Evolutionary conservation across 306 rosid species (phyloP), one percentile per base, ranked within the genome.

Genomic region (Fagus crenata): DNA sequence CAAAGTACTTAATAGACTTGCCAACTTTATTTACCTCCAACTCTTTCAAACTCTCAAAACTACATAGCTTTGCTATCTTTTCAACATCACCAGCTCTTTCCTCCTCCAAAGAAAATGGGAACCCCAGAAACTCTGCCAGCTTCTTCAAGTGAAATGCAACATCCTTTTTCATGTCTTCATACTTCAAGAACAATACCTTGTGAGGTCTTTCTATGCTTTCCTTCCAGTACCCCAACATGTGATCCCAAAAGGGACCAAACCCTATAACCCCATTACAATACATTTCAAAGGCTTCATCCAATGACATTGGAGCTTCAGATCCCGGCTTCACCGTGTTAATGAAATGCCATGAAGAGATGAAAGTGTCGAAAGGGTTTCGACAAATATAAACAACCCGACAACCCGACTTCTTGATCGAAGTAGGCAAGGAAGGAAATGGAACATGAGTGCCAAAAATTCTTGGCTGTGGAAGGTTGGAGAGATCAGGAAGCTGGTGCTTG

Each of bases 341-440:
- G 74, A 76, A 86, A 53, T 7, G 72, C 92, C 89, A 90, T 0
- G 80, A 46, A 1, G 92, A 90, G 15, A 90, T 58, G 55, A 81
- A 86, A n/a, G 85, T 86, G 82, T 90, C 90, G 28, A 88, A 72
- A 0, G 90, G 95, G 79, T 90, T 88, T 35, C 92, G 54, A 28
- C 89, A 86, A 0, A 90, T 78, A 12, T 86, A 88, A 59, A 90
- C 81, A 37, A 90, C 61, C 81, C 42, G 76, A 1, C 80, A 77
- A 39, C 72, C 64, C 2, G 91, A 87, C 1, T 74, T 73, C 40
- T 61, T 80, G n/a, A 84, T 28, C 1, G 94, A 85, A 18, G 71
- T 69, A 3, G 86, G 80, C 68, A 88, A 41, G 4, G 84, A 75
- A 79, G 70, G 5, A n/a, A 76, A 88, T 0, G 94, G 89, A 60